Percentiles rank a stretch among this genome's conserved stretches.
These are phyloP conservation scores for Zoysia pacifica DNA, from an alignment of 176 grass and related monocot species.

Conservation along the genomic window DNA sequence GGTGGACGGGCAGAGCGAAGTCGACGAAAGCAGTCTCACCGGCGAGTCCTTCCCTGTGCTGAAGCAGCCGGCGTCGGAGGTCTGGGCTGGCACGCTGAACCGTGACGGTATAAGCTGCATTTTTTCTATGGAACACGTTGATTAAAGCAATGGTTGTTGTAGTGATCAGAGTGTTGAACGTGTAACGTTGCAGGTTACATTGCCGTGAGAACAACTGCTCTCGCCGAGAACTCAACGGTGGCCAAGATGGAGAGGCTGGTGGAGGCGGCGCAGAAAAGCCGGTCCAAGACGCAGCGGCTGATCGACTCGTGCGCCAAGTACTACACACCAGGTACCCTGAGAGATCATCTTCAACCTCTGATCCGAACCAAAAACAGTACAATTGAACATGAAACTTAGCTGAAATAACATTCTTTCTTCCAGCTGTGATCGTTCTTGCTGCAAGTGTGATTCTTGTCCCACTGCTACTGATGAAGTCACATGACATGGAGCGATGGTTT, in stretches of 20 bases:
- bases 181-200: slow-evolving; percentile 53
- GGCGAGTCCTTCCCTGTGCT: slow-evolving; percentile 75
- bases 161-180: neutral
- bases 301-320: slow-evolving; percentile 75
- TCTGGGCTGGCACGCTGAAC: slow-evolving; percentile 83
- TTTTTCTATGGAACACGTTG: neutral
- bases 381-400: neutral
- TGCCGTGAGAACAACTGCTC: slow-evolving; percentile 52
- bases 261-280: slow-evolving; percentile 65
- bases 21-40: slow-evolving; percentile 81
- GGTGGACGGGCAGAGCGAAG: slow-evolving; percentile 57
- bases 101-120: slow-evolving; percentile 47
- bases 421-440: slow-evolving; percentile 54
- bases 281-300: slow-evolving; percentile 62
- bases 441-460: slow-evolving; percentile 50
- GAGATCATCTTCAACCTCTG: neutral
- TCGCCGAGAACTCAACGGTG: slow-evolving; percentile 68
- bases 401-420: slow-evolving; percentile 7
- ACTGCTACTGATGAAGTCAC: slow-evolving; percentile 21
- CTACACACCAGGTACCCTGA: slow-evolving; percentile 62
- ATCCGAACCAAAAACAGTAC: neutral
- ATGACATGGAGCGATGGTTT: slow-evolving; percentile 41
- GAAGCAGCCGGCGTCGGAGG: slow-evolving; percentile 48
- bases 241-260: slow-evolving; percentile 79
- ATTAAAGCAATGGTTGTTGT: neutral